A percentile compares a stretch with the other conserved stretches of the same genome.
These are phyloP conservation scores for Microcos paniculata DNA, from an alignment of 345 rosid species.

Conservation along the genomic window DNA sequence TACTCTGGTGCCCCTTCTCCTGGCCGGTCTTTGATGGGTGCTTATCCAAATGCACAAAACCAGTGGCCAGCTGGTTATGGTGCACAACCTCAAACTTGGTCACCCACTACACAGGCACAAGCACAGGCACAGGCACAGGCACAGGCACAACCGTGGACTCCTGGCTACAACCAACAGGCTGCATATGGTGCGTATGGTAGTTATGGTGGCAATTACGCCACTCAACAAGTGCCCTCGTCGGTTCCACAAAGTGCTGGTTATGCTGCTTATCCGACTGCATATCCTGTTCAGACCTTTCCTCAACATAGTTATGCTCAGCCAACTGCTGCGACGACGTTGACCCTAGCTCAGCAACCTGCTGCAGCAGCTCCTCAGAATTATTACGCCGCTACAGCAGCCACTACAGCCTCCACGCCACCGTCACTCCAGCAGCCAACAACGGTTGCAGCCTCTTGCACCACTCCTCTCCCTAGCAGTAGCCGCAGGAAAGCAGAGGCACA, in stretches of 20 bases:
- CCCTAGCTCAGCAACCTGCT: constrained; percentile 55
- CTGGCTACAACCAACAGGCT: constrained; percentile 83
- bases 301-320: constrained; percentile 71
- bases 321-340: constrained; percentile 38
- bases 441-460: too few relatives aligned
- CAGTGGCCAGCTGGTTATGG: constrained; percentile 87
- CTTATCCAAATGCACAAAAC: constrained; percentile 70
- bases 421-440: too few relatives aligned
- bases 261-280: constrained; percentile 76
- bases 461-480: too few relatives aligned
- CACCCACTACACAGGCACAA: constrained; percentile 62
- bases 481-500: too few relatives aligned
- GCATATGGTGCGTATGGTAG: constrained; percentile 71
- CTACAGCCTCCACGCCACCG: too few relatives aligned
- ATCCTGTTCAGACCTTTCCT: constrained; percentile 64
- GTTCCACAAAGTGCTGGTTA: constrained; percentile 68
- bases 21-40: constrained; percentile 62
- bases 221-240: constrained; percentile 68
- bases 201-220: constrained; percentile 63
- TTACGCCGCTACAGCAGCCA: too few relatives aligned
- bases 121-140: constrained; percentile 57
- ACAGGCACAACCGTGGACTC: constrained; percentile 60
- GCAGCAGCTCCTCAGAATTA: constrained; percentile 63
- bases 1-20: constrained; percentile 52
- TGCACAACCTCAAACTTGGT: constrained; percentile 89